Evolutionary conservation across 345 rosid genomes (phyloP).

Genomic region (Schrenkiella parvula): DNA sequence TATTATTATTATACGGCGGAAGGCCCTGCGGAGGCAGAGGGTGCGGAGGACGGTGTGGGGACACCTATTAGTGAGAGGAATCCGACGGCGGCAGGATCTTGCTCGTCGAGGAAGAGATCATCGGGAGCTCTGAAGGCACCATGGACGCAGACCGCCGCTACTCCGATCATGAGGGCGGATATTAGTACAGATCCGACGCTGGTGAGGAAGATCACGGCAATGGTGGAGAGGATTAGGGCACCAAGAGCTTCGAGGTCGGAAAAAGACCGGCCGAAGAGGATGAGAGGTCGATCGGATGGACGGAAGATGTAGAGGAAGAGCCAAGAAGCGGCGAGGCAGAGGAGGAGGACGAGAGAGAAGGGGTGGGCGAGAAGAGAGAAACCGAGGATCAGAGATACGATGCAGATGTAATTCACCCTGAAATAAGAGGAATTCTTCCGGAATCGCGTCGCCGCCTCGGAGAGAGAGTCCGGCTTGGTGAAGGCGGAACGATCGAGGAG

Average conservation of each 20-base stretch:
- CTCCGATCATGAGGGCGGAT: conserved; percentile 55
- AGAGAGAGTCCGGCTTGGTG: conserved; percentile 37
- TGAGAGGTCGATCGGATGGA: conserved; percentile 56
- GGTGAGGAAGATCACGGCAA: conserved; percentile 52
- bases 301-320: conserved; percentile 59
- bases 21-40: neutral
- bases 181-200: conserved; percentile 55
- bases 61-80: conserved; percentile 56
- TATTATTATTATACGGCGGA: conserved; percentile 14
- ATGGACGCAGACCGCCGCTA: conserved; percentile 50
- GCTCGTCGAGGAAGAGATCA: conserved; percentile 61
- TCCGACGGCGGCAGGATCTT: conserved; percentile 52
- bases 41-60: conserved; percentile 37
- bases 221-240: conserved; percentile 37
- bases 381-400: conserved; percentile 31
- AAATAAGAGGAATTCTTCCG: conserved; percentile 42
- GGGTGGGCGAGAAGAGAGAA: conserved; percentile 52
- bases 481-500: conserved; percentile 40
- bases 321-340: conserved; percentile 55
- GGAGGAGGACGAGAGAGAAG: conserved; percentile 51
- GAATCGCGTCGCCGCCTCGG: conserved; percentile 35
- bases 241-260: conserved; percentile 56
- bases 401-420: conserved; percentile 39
- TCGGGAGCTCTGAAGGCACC: conserved; percentile 57
- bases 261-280: conserved; percentile 50